A percentile compares a stretch with the other conserved stretches of the same genome.
Conservation (phyloP, 805 yeast species). For the Saccharomycopsis sp. region DNA sequence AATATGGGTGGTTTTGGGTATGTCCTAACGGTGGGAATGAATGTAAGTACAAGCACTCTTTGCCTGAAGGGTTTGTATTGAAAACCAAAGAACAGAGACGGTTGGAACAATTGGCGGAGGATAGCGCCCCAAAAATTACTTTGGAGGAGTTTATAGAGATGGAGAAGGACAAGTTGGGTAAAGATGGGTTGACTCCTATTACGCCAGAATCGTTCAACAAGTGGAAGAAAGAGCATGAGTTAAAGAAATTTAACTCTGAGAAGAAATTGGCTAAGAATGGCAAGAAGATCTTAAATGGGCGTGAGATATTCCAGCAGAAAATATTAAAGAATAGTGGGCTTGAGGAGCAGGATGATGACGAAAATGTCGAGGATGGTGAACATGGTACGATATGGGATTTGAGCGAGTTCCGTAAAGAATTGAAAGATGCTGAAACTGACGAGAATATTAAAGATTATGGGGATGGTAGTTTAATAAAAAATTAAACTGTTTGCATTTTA, state of each 20-base stretch:
- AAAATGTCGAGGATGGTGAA: slow-evolving; percentile 24
- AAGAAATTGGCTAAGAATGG: slow-evolving; percentile 33
- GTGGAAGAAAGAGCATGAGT: slow-evolving; percentile 73
- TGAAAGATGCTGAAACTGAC: slow-evolving; percentile 30
- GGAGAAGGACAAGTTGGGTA: slow-evolving; percentile 80
- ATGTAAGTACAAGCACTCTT: slow-evolving; percentile 90
- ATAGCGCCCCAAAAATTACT: slow-evolving; percentile 81
- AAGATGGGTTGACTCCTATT: slow-evolving; percentile 71
- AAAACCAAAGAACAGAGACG: slow-evolving; percentile 95
- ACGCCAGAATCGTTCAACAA: slow-evolving; percentile 69
- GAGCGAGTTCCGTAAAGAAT: slow-evolving; percentile 34
- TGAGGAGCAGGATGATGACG: slow-evolving; percentile 11
- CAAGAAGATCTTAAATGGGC: slow-evolving; percentile 54
- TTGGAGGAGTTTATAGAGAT: slow-evolving; percentile 93
- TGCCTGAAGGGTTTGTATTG: slow-evolving; percentile 94
- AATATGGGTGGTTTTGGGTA: slow-evolving; percentile 98
- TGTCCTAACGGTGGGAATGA: slow-evolving; percentile 93
- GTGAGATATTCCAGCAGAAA: slow-evolving; percentile 57
- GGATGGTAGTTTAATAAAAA: slow-evolving; percentile 39
- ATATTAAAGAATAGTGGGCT: slow-evolving; percentile 42
- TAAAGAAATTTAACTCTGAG: slow-evolving; percentile 42
- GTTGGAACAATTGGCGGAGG: slow-evolving; percentile 78
- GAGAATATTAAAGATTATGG: slow-evolving; percentile 62
- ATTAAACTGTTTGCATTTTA: too few species aligned
- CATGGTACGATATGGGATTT: slow-evolving; percentile 38